Conservation (phyloP, 306 rosid species). For the Cyamopsis tetragonoloba region DNA sequence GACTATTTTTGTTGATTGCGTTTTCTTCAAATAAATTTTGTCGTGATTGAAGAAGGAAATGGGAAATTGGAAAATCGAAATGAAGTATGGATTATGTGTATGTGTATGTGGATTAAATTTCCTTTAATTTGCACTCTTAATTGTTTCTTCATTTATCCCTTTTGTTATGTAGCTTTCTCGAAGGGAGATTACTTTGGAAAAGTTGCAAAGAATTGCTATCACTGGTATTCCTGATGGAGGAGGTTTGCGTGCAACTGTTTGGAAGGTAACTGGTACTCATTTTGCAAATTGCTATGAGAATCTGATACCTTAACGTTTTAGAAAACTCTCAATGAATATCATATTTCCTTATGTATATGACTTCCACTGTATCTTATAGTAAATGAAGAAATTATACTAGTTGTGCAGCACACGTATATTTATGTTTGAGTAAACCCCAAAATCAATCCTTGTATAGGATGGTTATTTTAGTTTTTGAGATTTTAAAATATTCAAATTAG, state of each 20-base stretch:
- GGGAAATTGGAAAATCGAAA: no score
- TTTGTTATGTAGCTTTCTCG: constrained; percentile 47
- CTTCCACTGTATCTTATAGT: neutral
- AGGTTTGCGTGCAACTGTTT: constrained; percentile 58
- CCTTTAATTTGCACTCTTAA: neutral
- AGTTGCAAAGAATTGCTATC: constrained; percentile 65
- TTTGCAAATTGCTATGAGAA: neutral
- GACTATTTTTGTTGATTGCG: neutral
- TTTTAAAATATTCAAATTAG: no score
- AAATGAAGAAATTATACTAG: neutral
- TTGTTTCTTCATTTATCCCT: neutral
- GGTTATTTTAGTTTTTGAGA: no score
- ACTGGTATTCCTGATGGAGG: constrained; percentile 73
- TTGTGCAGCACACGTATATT: no score
- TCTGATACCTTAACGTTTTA: neutral
- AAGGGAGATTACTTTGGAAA: constrained; percentile 63
- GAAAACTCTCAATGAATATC: neutral
- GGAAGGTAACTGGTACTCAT: constrained; percentile 58
- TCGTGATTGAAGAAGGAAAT: neutral
- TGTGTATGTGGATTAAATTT: neutral
- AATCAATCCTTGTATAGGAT: no score
- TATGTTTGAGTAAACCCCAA: no score
- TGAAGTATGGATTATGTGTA: neutral
- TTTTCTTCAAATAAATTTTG: neutral
- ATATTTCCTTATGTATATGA: neutral